phyloP scores from a whole-genome alignment of 495 filamentous ascomycete genomes.

The Aspergillus ostianus region DNA sequence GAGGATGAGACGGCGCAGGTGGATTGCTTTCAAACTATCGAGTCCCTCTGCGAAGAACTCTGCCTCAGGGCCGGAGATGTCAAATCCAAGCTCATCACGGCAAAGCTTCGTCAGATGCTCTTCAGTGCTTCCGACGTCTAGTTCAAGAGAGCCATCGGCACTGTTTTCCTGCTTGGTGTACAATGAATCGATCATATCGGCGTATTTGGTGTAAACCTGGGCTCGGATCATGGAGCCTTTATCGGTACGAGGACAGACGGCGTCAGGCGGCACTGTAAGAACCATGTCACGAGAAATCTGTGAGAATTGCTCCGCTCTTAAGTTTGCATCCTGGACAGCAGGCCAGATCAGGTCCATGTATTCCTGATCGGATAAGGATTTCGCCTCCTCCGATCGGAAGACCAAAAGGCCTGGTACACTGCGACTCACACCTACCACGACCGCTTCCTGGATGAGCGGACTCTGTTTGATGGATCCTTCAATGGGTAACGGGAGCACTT shows the following conservation, averaged over 20 bases:
- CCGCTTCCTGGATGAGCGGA: conserved; percentile 51
- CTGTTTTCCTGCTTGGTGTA: conserved; percentile 39
- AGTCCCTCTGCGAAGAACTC: conserved; percentile 57
- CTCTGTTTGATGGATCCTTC: conserved; percentile 57
- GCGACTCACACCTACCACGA: conserved; percentile 56
- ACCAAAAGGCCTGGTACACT: conserved; percentile 54
- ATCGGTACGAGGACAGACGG: conserved; percentile 51
- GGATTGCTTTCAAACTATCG: conserved; percentile 62
- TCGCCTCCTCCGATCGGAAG: conserved; percentile 38
- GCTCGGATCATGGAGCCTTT: conserved; percentile 57
- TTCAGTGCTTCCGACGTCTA: conserved; percentile 40
- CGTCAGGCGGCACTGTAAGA: conserved; percentile 36
- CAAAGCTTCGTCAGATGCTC: conserved; percentile 42
- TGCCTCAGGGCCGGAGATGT: conserved; percentile 34
- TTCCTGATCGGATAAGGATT: conserved; percentile 33
- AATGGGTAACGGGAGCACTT: conserved; percentile 62
- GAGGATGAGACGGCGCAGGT: conserved; percentile 51
- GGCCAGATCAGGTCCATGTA: conserved; percentile 50
- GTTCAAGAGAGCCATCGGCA: conserved; percentile 27
- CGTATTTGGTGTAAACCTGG: conserved; percentile 49
- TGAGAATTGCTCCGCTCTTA: conserved; percentile 51
- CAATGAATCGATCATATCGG: conserved; percentile 45
- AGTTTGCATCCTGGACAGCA: conserved; percentile 48
- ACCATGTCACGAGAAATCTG: conserved; percentile 56
- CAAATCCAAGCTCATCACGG: conserved; percentile 37